A percentile compares a stretch with the other conserved stretches of the same genome.
phyloP scores from a whole-genome alignment of 441 rosid species.

The Viola pubescens region DNA sequence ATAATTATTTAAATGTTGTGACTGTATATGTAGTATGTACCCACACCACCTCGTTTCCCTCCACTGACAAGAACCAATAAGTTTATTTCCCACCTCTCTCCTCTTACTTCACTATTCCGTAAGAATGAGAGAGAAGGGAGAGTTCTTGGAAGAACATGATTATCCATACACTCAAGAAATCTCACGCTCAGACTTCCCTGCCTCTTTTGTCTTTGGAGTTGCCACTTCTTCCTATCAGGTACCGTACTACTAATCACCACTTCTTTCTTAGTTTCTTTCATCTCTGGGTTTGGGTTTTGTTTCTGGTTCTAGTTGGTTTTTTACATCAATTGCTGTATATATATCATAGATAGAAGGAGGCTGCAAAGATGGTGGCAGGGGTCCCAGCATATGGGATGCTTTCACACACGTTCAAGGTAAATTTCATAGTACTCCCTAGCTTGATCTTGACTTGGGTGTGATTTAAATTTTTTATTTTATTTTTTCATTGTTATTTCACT shows the following conservation, averaged over 20 bases:
- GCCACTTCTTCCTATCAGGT: slow-evolving; percentile 91
- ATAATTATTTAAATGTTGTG: too few species aligned
- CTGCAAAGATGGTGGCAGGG: slow-evolving; percentile 62
- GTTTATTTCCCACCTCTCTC: too few species aligned
- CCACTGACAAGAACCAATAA: too few species aligned
- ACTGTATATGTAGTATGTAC: too few species aligned
- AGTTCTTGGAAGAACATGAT: slow-evolving; percentile 23
- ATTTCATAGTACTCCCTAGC: background rate
- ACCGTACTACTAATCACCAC: background rate
- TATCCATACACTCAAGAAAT: slow-evolving; percentile 19
- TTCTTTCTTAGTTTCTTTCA: background rate
- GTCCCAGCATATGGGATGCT: slow-evolving; percentile 82
- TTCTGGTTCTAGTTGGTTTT: background rate
- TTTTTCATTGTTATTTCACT: slow-evolving; percentile 8
- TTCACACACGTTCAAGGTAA: slow-evolving; percentile 61
- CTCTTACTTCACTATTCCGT: too few species aligned
- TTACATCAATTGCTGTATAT: background rate
- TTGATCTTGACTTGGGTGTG: background rate
- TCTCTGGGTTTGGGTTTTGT: background rate
- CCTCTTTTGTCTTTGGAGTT: slow-evolving; percentile 64
- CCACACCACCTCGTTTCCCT: too few species aligned
- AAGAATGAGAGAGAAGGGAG: slow-evolving; percentile 26
- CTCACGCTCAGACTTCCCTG: slow-evolving; percentile 52
- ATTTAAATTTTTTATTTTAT: background rate
- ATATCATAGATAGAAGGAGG: slow-evolving; percentile 76